Evolutionary conservation across 257 asterid species (phyloP).

Genomic region (Verbena officinalis): DNA sequence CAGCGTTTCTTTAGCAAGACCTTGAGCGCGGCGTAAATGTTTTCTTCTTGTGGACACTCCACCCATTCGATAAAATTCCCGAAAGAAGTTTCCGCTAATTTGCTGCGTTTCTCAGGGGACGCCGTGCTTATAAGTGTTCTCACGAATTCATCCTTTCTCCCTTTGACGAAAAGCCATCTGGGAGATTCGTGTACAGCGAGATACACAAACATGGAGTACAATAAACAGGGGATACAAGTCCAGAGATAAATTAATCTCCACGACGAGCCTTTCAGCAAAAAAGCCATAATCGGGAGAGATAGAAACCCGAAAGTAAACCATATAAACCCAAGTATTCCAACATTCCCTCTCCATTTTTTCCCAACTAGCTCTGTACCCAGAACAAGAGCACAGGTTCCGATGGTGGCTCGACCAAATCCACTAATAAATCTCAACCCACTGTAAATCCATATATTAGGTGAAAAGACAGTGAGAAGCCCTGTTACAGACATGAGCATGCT

Average conservation of each 20-base stretch:
- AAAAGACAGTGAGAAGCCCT: constrained; percentile 41
- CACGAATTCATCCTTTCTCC: constrained; percentile 21
- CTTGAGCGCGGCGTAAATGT: constrained; percentile 18
- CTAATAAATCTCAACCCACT: constrained; percentile 36
- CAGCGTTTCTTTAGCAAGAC: background rate
- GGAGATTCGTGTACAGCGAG: constrained; percentile 46
- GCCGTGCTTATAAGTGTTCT: constrained; percentile 17
- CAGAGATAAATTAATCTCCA: constrained; percentile 49
- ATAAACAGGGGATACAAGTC: constrained; percentile 35
- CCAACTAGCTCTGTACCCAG: constrained; percentile 51
- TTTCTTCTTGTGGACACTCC: background rate
- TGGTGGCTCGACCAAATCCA: constrained; percentile 49
- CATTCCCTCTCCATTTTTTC: constrained; percentile 45
- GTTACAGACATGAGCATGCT: constrained; percentile 46
- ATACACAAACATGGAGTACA: constrained; percentile 42
- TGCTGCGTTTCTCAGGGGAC: background rate
- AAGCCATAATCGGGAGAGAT: constrained; percentile 47
- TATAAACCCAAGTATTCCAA: constrained; percentile 47
- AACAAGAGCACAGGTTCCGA: constrained; percentile 52
- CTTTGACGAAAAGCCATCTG: constrained; percentile 48
- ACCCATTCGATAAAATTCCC: background rate
- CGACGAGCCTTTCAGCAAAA: constrained; percentile 30
- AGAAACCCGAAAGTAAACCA: constrained; percentile 50
- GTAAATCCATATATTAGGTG: constrained; percentile 52
- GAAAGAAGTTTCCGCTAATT: background rate